phyloP scores from a whole-genome alignment of 805 yeast genomes.

The Wickerhamomyces chaumierensis region DNA sequence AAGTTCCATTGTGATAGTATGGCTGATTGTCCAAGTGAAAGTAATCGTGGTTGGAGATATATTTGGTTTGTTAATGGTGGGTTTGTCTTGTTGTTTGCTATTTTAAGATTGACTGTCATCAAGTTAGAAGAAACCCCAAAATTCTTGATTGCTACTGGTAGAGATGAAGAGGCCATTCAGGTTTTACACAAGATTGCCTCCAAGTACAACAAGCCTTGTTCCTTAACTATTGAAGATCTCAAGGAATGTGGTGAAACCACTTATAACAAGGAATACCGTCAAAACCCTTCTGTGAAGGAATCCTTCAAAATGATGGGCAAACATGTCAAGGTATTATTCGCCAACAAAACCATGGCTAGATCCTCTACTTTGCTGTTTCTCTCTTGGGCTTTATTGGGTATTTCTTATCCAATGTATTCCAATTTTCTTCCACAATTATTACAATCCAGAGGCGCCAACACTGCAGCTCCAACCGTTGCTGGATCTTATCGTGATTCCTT shows the following conservation, averaged over 20 bases:
- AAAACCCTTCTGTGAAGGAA: conserved; percentile 18
- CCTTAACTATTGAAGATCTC: conserved; percentile 35
- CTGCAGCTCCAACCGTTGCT: conserved; percentile 26
- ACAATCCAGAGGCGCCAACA: conserved; percentile 34
- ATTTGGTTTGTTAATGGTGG: conserved; percentile 40
- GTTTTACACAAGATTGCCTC: conserved; percentile 33
- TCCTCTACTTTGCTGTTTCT: conserved; percentile 30
- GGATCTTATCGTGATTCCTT: conserved; percentile 36
- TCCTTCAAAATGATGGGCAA: conserved; percentile 19
- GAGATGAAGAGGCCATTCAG: conserved; percentile 35
- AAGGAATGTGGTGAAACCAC: conserved; percentile 31
- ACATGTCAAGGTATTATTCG: conserved; percentile 33
- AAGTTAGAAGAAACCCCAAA: conserved; percentile 41
- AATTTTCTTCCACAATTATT: conserved; percentile 40
- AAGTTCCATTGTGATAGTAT: conserved; percentile 33
- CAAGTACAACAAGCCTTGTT: conserved; percentile 28
- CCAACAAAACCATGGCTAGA: conserved; percentile 25
- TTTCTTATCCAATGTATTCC: conserved; percentile 40
- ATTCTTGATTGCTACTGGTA: conserved; percentile 35
- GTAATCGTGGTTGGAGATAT: conserved; percentile 49
- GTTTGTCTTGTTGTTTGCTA: conserved; percentile 32
- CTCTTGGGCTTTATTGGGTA: conserved; percentile 43
- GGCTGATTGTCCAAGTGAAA: conserved; percentile 27
- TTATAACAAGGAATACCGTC: conserved; percentile 15
- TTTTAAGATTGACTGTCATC: conserved; percentile 32